Conservation (phyloP, 2,329 filamentous ascomycete species). For the Diaporthe destruens region DNA sequence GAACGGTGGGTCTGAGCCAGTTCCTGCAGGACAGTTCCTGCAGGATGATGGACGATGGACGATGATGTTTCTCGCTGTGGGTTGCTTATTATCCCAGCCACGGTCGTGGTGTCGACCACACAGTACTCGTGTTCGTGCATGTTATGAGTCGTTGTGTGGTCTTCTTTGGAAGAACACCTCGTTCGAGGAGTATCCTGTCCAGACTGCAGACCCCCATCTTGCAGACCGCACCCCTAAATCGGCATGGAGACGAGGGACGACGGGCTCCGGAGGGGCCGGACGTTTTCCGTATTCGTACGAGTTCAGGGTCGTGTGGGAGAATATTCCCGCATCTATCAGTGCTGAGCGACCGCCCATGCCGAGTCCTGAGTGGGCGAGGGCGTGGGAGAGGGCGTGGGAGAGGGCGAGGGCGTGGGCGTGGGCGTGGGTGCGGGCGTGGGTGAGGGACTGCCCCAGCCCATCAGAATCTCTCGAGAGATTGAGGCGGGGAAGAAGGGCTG, state of each 20-base stretch:
- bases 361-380: neutral
- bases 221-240: neutral
- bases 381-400: neutral
- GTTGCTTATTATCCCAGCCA: neutral
- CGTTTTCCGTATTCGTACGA: slow-evolving; percentile 13
- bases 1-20: slow-evolving; percentile 3
- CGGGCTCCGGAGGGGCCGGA: neutral
- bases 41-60: neutral
- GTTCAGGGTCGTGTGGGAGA: slow-evolving; percentile 7
- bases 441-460: slow-evolving; percentile 17
- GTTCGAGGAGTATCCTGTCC: slow-evolving; percentile 3
- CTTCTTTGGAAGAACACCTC: neutral
- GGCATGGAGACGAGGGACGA: neutral
- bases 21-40: slow-evolving; percentile 5
- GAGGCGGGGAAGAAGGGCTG: slow-evolving; percentile 38
- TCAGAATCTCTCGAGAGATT: slow-evolving; percentile 36
- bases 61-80: neutral
- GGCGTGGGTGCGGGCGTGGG: neutral
- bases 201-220: neutral
- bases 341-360: slow-evolving; percentile 1
- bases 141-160: neutral
- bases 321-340: slow-evolving; percentile 11
- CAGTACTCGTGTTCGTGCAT: neutral
- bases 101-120: neutral
- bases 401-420: neutral